These are phyloP conservation scores for Ceratobasidium sp. DNA, from an alignment of 1,284 basidiomycete genomes.

Conservation along the genomic window DNA sequence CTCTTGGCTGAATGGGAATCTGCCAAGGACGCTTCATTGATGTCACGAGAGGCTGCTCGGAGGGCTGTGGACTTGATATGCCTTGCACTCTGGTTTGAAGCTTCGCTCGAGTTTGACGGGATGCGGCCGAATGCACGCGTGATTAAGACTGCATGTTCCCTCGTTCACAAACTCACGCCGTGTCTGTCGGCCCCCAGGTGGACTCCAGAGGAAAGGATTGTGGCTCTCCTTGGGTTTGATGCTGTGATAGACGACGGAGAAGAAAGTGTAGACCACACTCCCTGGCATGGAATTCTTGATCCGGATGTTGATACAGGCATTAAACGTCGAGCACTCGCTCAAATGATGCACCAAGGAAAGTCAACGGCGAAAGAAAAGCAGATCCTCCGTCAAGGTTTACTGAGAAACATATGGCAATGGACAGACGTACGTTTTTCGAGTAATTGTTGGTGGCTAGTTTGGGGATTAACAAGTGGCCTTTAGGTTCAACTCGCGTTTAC, in stretches of 20 bases:
- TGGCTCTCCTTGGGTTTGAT: conserved; percentile 70
- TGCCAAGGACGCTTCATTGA: conserved; percentile 38
- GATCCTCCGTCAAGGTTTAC: conserved; percentile 46
- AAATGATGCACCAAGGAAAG: conserved; percentile 41
- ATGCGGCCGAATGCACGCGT: conserved; percentile 64
- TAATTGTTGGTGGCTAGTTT: conserved; percentile 11
- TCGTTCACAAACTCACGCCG: conserved; percentile 57
- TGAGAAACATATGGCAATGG: conserved; percentile 64
- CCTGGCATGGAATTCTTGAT: conserved; percentile 64
- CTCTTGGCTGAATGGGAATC: conserved; percentile 60
- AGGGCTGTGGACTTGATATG: conserved; percentile 73
- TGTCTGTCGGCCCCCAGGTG: conserved; percentile 59
- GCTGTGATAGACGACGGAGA: conserved; percentile 59
- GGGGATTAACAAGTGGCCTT: not conserved
- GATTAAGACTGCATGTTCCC: conserved; percentile 65
- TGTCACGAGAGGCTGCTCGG: conserved; percentile 61
- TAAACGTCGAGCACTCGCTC: conserved; percentile 57
- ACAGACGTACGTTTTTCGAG: conserved; percentile 59
- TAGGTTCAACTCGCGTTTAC: conserved; percentile 66
- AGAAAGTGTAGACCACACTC: conserved; percentile 47
- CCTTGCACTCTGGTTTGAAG: conserved; percentile 71
- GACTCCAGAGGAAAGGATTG: conserved; percentile 65
- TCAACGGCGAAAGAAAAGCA: conserved; percentile 49
- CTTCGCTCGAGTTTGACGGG: conserved; percentile 68
- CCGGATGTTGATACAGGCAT: conserved; percentile 75